Conservation (phyloP, 108 stramenopile species). For the Skeletonema menzelii region DNA sequence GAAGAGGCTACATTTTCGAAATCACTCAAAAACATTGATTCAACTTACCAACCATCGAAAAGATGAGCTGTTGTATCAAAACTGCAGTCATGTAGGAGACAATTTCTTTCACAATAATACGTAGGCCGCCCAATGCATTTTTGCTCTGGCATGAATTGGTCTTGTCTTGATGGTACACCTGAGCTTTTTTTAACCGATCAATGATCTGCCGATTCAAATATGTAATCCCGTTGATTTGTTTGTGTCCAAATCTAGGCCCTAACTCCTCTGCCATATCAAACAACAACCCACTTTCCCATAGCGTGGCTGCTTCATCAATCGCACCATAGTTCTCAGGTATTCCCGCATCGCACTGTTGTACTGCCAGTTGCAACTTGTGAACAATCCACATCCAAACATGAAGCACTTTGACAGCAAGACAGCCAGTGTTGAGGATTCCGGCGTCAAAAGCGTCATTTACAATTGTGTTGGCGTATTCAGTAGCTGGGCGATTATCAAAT, state of each 20-base stretch:
- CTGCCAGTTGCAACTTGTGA: slow-evolving; percentile 58
- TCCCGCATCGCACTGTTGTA: slow-evolving; percentile 55
- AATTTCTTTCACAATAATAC: slow-evolving; percentile 64
- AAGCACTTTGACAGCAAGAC: slow-evolving; percentile 36
- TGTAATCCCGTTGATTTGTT: slow-evolving; percentile 58
- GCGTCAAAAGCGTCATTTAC: slow-evolving; percentile 63
- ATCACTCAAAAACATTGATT: neutral
- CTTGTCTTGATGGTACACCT: slow-evolving; percentile 57
- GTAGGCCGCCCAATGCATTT: slow-evolving; percentile 48
- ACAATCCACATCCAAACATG: slow-evolving; percentile 85
- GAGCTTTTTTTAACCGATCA: slow-evolving; percentile 69
- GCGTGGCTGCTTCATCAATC: slow-evolving; percentile 74
- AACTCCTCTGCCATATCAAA: slow-evolving; percentile 70
- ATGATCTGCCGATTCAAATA: slow-evolving; percentile 72
- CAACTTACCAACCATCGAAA: slow-evolving; percentile 48
- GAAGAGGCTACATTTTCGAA: neutral
- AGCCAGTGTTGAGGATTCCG: slow-evolving; percentile 12
- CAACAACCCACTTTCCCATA: slow-evolving; percentile 73
- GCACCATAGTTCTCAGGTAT: slow-evolving; percentile 51
- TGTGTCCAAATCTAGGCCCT: slow-evolving; percentile 50
- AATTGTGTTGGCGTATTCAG: slow-evolving; percentile 67
- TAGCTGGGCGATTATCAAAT: slow-evolving; percentile 47
- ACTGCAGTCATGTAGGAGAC: slow-evolving; percentile 72
- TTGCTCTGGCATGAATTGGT: slow-evolving; percentile 48
- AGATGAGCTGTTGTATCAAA: slow-evolving; percentile 68